Evolutionary conservation across 2,329 filamentous ascomycete species (phyloP).

Genomic region (Botryosphaeria dothidea): DNA sequence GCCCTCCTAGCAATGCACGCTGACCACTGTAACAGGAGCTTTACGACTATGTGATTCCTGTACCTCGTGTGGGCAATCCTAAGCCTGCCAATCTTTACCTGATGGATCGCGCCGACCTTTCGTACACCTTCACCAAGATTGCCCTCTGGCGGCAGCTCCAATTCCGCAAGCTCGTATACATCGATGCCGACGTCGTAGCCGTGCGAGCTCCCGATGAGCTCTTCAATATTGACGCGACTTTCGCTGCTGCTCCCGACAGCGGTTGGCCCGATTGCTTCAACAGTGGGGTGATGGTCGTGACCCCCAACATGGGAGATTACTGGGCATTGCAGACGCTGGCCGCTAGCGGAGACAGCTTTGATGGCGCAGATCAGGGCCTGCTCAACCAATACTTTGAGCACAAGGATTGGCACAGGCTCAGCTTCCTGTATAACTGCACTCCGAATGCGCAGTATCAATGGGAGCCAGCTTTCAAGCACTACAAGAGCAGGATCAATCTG

Average conservation of each 20-base stretch:
- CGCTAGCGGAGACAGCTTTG: constrained; percentile 85
- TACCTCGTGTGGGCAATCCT: constrained; percentile 75
- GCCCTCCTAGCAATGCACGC: constrained; percentile 14
- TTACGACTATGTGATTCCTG: constrained; percentile 86
- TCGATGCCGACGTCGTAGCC: constrained; percentile 92
- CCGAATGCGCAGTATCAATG: constrained; percentile 98
- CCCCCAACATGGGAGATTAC: constrained; percentile 84
- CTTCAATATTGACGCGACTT: constrained; percentile 64
- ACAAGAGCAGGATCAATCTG: constrained; percentile 83
- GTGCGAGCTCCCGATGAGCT: constrained; percentile 91
- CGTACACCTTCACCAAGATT: constrained; percentile 96
- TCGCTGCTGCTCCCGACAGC: constrained; percentile 84
- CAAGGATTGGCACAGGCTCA: constrained; percentile 76
- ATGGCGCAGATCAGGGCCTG: constrained; percentile 93
- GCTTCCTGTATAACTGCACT: constrained; percentile 96
- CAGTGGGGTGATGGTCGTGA: constrained; percentile 92
- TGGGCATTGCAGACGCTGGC: constrained; percentile 83
- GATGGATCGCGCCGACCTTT: constrained; percentile 87
- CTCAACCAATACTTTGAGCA: constrained; percentile 91
- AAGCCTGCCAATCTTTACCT: constrained; percentile 81
- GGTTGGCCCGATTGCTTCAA: constrained; percentile 99
- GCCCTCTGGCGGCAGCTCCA: constrained; percentile 88
- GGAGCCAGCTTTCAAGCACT: constrained; percentile 89
- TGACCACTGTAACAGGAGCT: constrained; percentile 57
- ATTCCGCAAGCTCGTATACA: constrained; percentile 89